phyloP scores from a whole-genome alignment of 73 alveolate species.

The Diophrys sp. region DNA sequence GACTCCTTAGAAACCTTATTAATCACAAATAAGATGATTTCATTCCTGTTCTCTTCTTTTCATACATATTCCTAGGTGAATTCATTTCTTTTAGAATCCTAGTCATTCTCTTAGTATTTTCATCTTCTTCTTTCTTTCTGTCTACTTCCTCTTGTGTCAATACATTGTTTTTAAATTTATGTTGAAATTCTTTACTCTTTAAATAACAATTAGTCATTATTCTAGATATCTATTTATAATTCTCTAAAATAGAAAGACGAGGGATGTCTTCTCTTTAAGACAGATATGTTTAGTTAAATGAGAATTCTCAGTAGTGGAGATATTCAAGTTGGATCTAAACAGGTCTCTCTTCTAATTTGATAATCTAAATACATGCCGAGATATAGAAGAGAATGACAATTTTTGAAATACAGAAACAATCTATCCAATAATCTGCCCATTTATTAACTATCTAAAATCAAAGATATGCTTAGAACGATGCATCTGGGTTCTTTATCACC shows the following conservation, averaged over 20 bases:
- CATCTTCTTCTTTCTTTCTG: conserved; percentile 29
- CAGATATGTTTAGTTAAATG: not conserved
- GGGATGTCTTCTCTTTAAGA: not conserved
- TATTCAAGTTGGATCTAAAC: too few relatives aligned
- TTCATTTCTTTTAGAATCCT: conserved; percentile 26
- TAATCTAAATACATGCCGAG: too few relatives aligned
- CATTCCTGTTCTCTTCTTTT: too few relatives aligned
- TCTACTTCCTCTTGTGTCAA: not conserved
- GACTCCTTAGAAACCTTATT: too few relatives aligned
- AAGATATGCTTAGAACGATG: too few relatives aligned
- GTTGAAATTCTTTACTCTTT: not conserved
- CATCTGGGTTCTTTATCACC: too few relatives aligned
- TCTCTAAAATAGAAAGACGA: conserved; percentile 1
- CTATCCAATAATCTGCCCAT: too few relatives aligned
- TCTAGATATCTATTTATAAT: conserved; percentile 4
- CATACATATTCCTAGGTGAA: conserved; percentile 24
- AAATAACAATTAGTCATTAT: conserved; percentile 6
- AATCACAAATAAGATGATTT: too few relatives aligned
- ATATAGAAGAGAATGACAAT: too few relatives aligned
- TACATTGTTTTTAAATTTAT: not conserved
- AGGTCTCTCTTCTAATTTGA: too few relatives aligned
- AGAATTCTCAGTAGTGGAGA: not conserved
- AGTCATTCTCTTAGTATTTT: conserved; percentile 30
- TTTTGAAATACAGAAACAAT: too few relatives aligned
- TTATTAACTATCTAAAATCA: too few relatives aligned